A percentile compares a stretch with the other conserved stretches of the same genome.
Conservation (phyloP, 257 asterid species). For the Primulina huaijiensis region DNA sequence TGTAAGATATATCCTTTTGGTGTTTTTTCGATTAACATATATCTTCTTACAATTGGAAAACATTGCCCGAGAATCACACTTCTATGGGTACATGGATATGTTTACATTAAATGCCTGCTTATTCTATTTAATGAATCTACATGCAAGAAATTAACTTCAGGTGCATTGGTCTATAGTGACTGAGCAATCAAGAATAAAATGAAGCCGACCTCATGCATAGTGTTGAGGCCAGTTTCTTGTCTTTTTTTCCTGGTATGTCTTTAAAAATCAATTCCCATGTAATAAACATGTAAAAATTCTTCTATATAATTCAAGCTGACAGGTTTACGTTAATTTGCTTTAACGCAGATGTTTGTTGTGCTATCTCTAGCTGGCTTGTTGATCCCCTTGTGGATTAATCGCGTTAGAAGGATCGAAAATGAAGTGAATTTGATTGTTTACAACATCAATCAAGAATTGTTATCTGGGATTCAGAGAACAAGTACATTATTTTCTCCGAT, state of each 20-base stretch:
- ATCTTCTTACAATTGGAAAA: no score
- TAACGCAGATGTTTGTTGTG: slow-evolving; percentile 39
- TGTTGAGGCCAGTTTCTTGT: slow-evolving; percentile 37
- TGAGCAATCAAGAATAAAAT: slow-evolving; percentile 16
- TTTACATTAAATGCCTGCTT: neutral
- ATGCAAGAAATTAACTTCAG: slow-evolving; percentile 6
- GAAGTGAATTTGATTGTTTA: slow-evolving; percentile 28
- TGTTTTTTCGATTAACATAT: no score
- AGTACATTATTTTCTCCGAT: slow-evolving; percentile 29
- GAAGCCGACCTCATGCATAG: slow-evolving; percentile 37
- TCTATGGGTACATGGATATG: no score
- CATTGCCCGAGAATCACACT: no score
- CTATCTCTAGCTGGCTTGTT: slow-evolving; percentile 39
- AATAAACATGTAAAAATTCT: neutral
- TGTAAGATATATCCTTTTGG: no score
- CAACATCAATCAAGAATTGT: slow-evolving; percentile 28
- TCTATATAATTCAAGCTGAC: neutral
- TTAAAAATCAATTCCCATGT: no score
- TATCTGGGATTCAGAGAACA: slow-evolving; percentile 24
- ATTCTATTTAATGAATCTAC: neutral
- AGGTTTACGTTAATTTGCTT: neutral
- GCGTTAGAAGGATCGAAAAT: slow-evolving; percentile 30
- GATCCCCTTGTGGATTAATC: slow-evolving; percentile 43
- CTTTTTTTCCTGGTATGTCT: slow-evolving; percentile 39
- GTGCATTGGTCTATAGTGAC: neutral